Base-by-base conservation (phyloP, 805 yeast species). In the Groenewaldozyma salmanticensis region DNA sequence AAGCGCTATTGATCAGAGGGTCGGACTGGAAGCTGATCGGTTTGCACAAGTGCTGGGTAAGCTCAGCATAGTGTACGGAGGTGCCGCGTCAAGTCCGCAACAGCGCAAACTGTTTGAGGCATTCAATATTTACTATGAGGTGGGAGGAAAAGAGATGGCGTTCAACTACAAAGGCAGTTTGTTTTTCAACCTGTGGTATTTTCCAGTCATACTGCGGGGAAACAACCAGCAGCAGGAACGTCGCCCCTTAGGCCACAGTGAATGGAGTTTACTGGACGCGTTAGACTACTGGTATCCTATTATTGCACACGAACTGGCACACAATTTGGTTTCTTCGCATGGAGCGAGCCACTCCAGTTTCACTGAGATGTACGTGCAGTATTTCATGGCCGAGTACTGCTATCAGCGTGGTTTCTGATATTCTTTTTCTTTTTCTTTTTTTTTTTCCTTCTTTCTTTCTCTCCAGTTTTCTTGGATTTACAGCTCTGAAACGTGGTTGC, bases 261-360 rank as follows among this genome's bases (percentile, higher is more conserved):
- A 37, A 21, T 46, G 44, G 34, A 20, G 39, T 33, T 38, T 34
- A 2, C 31, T 35, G 4, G 39, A 34, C 11, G 39, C 54, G 2
- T 35, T 59, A 17, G 59, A 58, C 40, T 65, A 53, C 44, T 64
- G 67, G 63, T 64, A 49, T 40, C 58, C 66, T 1, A 53, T 61
- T 5, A 49, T 59, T 46, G 66, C 68, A 1, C 69, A 64, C 37
- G 69, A 64, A 40, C 46, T 64, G 40, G 69, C 69, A 6, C 69
- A 64, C 44, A 65, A 64, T 39, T 33, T 63, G 27, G 61, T 48
- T 5, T 11, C 45, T 3, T 43, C 51, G 9, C 69, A 65, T 46
- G 67, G 66, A 11, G 53, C 58, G 18, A 42, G 44, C 27, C 69
- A 65, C 42, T 57, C 65, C 4, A 60, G 45, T 36, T 57, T 50